phyloP scores from a whole-genome alignment of 306 rosid genomes.

The Ceratonia siliqua region DNA sequence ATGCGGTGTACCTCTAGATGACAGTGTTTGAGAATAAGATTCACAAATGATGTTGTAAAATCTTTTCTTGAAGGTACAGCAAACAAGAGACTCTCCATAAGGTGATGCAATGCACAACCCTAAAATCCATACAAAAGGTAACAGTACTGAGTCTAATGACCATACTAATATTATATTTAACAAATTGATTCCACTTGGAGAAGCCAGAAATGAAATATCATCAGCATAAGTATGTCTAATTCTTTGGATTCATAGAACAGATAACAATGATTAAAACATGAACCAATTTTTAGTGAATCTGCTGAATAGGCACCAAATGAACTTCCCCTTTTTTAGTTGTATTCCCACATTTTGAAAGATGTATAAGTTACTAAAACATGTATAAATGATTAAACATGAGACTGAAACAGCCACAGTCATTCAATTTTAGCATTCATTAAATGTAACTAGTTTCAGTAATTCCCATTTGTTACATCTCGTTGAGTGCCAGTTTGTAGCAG shows the following conservation, averaged over 20 bases:
- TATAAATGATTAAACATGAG: not conserved
- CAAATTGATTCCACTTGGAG: conserved; percentile 3
- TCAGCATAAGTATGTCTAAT: not conserved
- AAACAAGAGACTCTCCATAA: conserved; percentile 61
- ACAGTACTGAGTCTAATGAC: conserved; percentile 29
- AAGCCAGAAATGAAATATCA: not conserved
- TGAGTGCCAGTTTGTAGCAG: not conserved
- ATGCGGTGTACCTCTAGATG: conserved; percentile 52
- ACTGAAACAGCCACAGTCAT: conserved; percentile 11
- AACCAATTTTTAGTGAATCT: conserved; percentile 1
- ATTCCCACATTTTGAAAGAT: not conserved
- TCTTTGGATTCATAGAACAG: not conserved
- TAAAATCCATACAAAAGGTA: conserved; percentile 47
- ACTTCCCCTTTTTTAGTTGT: not conserved
- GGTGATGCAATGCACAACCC: conserved; percentile 78
- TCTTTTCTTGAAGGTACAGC: conserved; percentile 44
- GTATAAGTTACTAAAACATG: not conserved
- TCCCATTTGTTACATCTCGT: conserved; percentile 10
- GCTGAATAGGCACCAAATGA: not conserved
- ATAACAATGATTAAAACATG: too few relatives aligned
- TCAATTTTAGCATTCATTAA: not conserved
- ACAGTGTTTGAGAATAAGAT: conserved; percentile 66
- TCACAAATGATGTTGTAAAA: conserved; percentile 51
- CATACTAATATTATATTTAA: conserved; percentile 29
- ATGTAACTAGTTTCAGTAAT: not conserved